phyloP scores from a whole-genome alignment of 306 rosid genomes.

The Cicer pinnatifidum region DNA sequence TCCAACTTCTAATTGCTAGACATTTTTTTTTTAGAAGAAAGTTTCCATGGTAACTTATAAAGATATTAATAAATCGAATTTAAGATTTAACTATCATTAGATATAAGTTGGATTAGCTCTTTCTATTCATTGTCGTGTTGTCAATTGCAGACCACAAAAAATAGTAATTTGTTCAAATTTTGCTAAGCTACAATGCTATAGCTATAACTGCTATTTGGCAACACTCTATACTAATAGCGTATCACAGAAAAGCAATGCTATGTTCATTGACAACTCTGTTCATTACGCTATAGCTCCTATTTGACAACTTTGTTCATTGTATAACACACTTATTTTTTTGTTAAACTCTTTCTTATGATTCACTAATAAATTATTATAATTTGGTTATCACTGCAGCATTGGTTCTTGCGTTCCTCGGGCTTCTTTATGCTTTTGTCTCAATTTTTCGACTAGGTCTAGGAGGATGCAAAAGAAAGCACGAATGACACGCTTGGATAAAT shows the following conservation, averaged over 20 bases:
- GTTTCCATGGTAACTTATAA: conserved; percentile 12
- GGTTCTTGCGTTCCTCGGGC: conserved; percentile 40
- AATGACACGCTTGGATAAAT: conserved; percentile 35
- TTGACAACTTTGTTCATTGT: no score
- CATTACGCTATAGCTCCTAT: no score
- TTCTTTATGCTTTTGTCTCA: conserved; percentile 26
- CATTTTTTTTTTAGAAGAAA: conserved; percentile 20
- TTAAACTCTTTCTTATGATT: conserved; percentile 11
- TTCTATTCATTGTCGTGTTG: background rate
- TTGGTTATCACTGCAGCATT: conserved; percentile 48
- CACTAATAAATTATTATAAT: background rate
- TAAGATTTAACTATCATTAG: conserved; percentile 2
- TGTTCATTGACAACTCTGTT: no score
- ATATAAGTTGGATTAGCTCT: conserved; percentile 22
- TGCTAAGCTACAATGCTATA: no score
- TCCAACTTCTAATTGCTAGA: conserved; percentile 36
- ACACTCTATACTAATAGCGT: no score
- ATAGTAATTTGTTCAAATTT: no score
- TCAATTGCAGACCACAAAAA: no score
- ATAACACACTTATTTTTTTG: background rate
- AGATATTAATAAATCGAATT: background rate
- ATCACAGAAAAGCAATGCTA: no score
- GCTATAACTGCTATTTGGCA: no score
- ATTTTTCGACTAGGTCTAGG: conserved; percentile 17
- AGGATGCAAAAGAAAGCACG: conserved; percentile 50